phyloP scores from a whole-genome alignment of 495 filamentous ascomycete species.

The Melanomma pulvis-pyrius region DNA sequence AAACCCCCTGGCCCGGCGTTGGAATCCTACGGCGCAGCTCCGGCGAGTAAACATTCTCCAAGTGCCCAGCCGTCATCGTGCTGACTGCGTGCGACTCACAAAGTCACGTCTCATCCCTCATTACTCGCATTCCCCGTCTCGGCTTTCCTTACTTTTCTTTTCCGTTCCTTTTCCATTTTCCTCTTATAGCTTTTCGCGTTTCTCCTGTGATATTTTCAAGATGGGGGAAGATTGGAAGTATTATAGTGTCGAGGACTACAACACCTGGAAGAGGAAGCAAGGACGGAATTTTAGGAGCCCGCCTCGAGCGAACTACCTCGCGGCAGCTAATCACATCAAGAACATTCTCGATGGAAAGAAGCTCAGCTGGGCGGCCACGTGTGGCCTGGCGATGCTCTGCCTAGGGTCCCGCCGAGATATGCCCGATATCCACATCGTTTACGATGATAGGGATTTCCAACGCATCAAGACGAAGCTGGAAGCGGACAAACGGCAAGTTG shows the following conservation, averaged over 20 bases:
- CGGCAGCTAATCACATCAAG: slow-evolving; percentile 24
- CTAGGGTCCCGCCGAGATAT: slow-evolving; percentile 23
- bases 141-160: not conserved
- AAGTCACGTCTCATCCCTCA: not conserved
- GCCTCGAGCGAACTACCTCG: slow-evolving; percentile 26
- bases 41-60: not conserved
- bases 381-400: slow-evolving; percentile 26
- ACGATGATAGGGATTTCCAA: slow-evolving; percentile 23
- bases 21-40: slow-evolving; percentile 1
- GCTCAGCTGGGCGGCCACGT: slow-evolving; percentile 32
- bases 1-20: slow-evolving; percentile 1
- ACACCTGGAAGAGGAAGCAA: slow-evolving; percentile 19
- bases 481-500: slow-evolving; percentile 14
- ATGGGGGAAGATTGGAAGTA: slow-evolving; percentile 27
- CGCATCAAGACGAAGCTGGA: slow-evolving; percentile 23
- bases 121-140: not conserved
- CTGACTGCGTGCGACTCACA: not conserved
- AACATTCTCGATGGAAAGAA: slow-evolving; percentile 27
- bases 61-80: not conserved
- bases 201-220: not conserved
- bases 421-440: slow-evolving; percentile 29
- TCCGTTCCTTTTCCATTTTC: not conserved
- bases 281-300: slow-evolving; percentile 15
- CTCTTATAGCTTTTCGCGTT: not conserved
- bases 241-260: slow-evolving; percentile 28